Base-by-base conservation (phyloP, 331 rosid genomes). In the Rosa hybrid region DNA sequence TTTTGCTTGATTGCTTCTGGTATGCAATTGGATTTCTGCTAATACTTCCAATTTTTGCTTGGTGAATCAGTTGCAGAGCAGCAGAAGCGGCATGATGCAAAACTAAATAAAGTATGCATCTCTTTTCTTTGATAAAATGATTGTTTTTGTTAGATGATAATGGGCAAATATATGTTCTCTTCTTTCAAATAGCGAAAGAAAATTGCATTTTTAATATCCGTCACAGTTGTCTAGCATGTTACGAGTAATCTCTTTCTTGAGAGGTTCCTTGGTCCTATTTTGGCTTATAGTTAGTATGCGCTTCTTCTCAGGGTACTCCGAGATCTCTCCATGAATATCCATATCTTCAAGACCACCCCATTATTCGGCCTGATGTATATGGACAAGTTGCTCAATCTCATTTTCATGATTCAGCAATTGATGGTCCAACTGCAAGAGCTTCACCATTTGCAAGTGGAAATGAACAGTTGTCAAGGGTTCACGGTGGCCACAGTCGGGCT, bases 41-140 rank as follows among this genome's bases (percentile, higher is more conserved):
- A 56, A 87, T 79, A 23, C 49, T 64, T 80, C 41, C 64, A 56
- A 74, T 39, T 70, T 86, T 17, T 57, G 54, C 84, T 71, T 82
- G 81, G 57, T 83, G 86, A 87, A 79, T 87, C 90, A 75, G 91
- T 87, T 78, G 82, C 88, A 5, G 99, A 93, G 84, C 98, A 88
- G 84, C 97, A 80, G 84, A 96, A 93, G 90, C 93, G 89, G 45
- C 90, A 86, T 27, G 97, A 93, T 81, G 88, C 84, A 76, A 91
- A 91, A 78, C 54, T 92, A 70, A 88, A 89, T 80, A 96, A 91
- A 89, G 99, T 96, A 72, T 62, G 94, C 84, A 20, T 81, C 45
- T 81, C 12, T 54, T 65, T 88, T 75, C 64, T 85, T 53, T 64
- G 69, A 65, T 70, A 20, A 65, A 27, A 68, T 51, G 23, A n/a